Conservation (phyloP, 2,329 filamentous ascomycete genomes). For the Dothideomycetidae sp. region DNA sequence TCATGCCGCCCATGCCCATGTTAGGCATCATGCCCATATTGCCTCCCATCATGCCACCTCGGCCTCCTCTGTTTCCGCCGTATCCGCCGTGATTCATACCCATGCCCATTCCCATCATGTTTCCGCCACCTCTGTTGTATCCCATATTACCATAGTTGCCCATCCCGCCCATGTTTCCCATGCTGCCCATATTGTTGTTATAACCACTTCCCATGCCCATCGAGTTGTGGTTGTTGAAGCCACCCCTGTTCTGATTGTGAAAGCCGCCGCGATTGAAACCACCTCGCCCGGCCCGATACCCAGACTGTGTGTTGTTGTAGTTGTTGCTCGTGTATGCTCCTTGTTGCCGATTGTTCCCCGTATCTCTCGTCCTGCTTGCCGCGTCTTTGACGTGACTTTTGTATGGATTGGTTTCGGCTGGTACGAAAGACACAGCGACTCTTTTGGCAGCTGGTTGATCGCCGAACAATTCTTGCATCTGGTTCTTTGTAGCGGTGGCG, state of each 20-base stretch:
- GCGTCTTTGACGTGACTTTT: constrained; percentile 81
- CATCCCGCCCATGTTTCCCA: constrained; percentile 11
- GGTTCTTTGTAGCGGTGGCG: constrained; percentile 69
- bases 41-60: constrained; percentile 29
- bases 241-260: constrained; percentile 12
- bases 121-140: constrained; percentile 11
- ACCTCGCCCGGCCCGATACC: constrained; percentile 25
- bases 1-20: constrained; percentile 29
- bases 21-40: constrained; percentile 19
- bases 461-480: constrained; percentile 53
- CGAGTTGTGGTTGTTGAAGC: constrained; percentile 12
- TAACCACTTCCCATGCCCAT: constrained; percentile 13
- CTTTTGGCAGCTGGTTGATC: constrained; percentile 48
- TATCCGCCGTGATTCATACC: constrained; percentile 16
- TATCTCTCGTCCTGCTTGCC: constrained; percentile 53
- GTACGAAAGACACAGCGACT: constrained; percentile 59
- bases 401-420: constrained; percentile 71
- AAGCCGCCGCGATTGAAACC: constrained; percentile 18
- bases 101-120: constrained; percentile 12
- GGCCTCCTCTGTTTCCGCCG: constrained; percentile 40
- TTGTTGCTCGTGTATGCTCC: constrained; percentile 26
- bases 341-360: constrained; percentile 41
- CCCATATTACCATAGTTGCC: constrained; percentile 5
- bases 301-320: constrained; percentile 26
- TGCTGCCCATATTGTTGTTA: constrained; percentile 26